Evolutionary conservation across 2,329 filamentous ascomycete genomes (phyloP), one percentile per base, ranked within the genome.

Genomic region (Reticulascus tulasneorum): DNA sequence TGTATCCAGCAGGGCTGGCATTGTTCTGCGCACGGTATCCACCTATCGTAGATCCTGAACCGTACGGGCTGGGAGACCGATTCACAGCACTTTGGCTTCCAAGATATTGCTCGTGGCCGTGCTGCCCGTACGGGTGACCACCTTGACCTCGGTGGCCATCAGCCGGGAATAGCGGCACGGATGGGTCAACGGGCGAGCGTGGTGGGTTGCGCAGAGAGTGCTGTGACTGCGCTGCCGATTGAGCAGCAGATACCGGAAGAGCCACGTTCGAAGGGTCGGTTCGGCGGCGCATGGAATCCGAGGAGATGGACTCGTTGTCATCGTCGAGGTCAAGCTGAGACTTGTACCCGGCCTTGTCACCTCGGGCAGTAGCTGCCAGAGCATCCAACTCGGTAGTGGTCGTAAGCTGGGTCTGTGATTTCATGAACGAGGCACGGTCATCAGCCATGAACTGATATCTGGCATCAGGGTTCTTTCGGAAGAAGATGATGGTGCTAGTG

Each of bases 361-460:
- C 89, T 54, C 90, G 83, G 22, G 90, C 90, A 6, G 89, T 94
- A 12, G 86, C 86, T 47, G 86, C 90, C 38, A 96, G 69, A 8
- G 90, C 90, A 59, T 96, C 89, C 33, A 96, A 75, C 63, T 96
- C 90, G 7, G 89, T 94, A 5, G 84, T 87, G 12, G 72, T 66
- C 29, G 64, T 77, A 35, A 95, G 70, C 54, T 91, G 83, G 6
- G 86, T 86, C 60, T 93, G 86, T 11, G 89, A 95, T 71, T 96
- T 96, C 80, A 96, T 95, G 67, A 97, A 96, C 9, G 90, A 96
- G 33, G 87, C 88, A 51, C 91, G 84, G 62, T 97, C 91, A 54
- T 97, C 91, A 36, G 85, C 84, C 90, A 97, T 96, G 52, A 88
- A 89, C 63, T 95, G 88, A 64, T 97, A 97, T 44, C 90, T 83